phyloP scores from a whole-genome alignment of 2,329 filamentous ascomycete genomes.

The Colletotrichum eleusines region DNA sequence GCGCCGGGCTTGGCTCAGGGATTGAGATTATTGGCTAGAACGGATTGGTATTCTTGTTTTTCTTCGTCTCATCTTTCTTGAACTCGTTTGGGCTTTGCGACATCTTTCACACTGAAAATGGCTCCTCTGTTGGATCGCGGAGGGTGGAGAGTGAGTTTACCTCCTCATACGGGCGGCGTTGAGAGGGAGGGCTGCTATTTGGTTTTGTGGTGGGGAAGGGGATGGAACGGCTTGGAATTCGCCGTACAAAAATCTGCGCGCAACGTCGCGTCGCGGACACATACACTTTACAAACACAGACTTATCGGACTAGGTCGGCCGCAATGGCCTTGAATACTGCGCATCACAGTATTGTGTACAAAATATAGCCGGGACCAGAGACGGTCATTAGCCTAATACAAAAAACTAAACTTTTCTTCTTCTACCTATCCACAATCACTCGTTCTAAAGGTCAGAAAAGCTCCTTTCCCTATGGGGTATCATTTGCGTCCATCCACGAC shows the following conservation, averaged over 20 bases:
- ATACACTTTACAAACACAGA: constrained; percentile 17
- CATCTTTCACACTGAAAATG: background rate
- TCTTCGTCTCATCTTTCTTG: background rate
- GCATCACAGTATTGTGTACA: constrained; percentile 33
- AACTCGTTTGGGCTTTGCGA: background rate
- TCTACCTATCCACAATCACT: constrained; percentile 16
- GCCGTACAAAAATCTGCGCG: constrained; percentile 17
- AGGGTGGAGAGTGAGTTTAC: constrained; percentile 5
- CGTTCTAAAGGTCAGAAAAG: background rate
- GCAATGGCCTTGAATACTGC: constrained; percentile 37
- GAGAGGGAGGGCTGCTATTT: constrained; percentile 19
- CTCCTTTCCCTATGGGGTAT: constrained; percentile 28
- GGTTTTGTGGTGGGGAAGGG: background rate
- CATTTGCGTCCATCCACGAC: constrained; percentile 17
- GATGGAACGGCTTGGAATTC: constrained; percentile 20
- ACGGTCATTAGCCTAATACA: constrained; percentile 16
- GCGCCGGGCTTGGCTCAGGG: constrained; percentile 87
- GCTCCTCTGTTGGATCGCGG: constrained; percentile 14
- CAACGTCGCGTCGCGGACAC: background rate
- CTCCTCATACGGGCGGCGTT: constrained; percentile 37
- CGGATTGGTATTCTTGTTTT: background rate
- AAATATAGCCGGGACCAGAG: constrained; percentile 24
- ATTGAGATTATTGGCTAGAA: constrained; percentile 64
- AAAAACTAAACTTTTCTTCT: background rate
- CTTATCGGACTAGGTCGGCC: constrained; percentile 3